Evolutionary conservation across 2,329 filamentous ascomycete genomes (phyloP), one percentile per base, ranked within the genome.

Genomic region (Scedosporium minutisporum): DNA sequence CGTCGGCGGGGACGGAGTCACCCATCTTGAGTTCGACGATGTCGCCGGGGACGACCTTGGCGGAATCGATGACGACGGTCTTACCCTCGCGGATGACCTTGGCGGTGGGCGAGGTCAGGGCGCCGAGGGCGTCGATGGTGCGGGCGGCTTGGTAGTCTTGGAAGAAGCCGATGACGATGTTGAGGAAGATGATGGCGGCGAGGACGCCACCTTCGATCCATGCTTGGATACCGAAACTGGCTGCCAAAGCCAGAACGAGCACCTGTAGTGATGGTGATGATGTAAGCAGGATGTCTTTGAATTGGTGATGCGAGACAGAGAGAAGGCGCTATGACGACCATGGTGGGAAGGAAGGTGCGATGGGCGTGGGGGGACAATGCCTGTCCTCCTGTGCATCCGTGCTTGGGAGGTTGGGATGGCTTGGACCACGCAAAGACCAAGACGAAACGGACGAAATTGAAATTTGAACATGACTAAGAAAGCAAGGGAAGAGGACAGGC

Each of bases 161-260:
- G 65, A 76, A 69, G 67, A 77, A 77, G 33, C 79, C 80, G 62
- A 82, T 77, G 63, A 80, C 66, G 61, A 82, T 77, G 72, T 83
- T 83, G 65, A 83, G 74, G 61, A 77, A 65, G 65, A 83, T 82
- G 66, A 83, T 79, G 63, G 77, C 78, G 57, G 78, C 74, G 61
- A 82, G 75, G 59, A 82, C 76, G 58, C 72, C 75, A 57, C 79
- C 81, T 71, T 83, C 81, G 64, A 80, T 78, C 69, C 76, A 82
- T 63, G 80, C 79, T 66, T 76, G 68, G 64, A 79, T 82, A 61
- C 77, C 80, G 66, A 79, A 82, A 61, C 70, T 73, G 41, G 75
- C 75, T 64, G 78, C 83, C 80, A 87, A 84, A 64, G 84, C 84
- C 64, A 87, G 80, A 60, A 86, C 71, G 60, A 87, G 77, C 58